These are phyloP conservation scores for Tolypocladium amazonense DNA, from an alignment of 2,329 filamentous ascomycete genomes.

Conservation along the genomic window DNA sequence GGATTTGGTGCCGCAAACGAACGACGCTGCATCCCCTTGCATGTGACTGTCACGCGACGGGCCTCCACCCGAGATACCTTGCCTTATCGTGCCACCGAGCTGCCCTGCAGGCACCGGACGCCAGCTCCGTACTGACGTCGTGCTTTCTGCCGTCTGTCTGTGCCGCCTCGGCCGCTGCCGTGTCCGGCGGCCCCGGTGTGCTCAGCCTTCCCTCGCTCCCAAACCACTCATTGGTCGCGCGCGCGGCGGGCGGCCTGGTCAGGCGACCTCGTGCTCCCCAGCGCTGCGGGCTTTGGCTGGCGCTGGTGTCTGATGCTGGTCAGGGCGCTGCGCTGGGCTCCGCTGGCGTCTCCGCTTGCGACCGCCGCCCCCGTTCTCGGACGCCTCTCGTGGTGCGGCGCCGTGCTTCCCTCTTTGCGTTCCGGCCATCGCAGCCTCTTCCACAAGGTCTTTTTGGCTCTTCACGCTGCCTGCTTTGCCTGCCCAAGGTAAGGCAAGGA, in stretches of 20 bases:
- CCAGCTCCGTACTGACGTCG: neutral
- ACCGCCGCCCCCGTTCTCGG: neutral
- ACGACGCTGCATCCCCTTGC: neutral
- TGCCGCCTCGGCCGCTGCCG: neutral
- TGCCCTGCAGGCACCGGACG: neutral
- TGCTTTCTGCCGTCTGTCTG: neutral
- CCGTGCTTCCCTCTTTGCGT: neutral
- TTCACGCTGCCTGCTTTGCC: neutral
- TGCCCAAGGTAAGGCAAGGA: neutral
- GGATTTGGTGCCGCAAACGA: no score
- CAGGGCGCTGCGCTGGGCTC: neutral
- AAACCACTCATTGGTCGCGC: neutral
- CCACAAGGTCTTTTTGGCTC: neutral
- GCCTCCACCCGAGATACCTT: neutral
- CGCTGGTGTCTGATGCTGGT: neutral
- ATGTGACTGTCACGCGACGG: neutral
- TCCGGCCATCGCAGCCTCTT: neutral
- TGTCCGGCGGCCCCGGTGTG: neutral
- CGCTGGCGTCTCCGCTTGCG: neutral
- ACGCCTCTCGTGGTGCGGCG: neutral
- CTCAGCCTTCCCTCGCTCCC: neutral
- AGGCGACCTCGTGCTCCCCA: neutral
- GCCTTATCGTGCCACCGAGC: neutral
- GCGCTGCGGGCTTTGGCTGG: neutral
- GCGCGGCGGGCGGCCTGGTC: neutral